Evolutionary conservation across 2,329 filamentous ascomycete species (phyloP).

Genomic region (Dichotomopilus funicola): DNA sequence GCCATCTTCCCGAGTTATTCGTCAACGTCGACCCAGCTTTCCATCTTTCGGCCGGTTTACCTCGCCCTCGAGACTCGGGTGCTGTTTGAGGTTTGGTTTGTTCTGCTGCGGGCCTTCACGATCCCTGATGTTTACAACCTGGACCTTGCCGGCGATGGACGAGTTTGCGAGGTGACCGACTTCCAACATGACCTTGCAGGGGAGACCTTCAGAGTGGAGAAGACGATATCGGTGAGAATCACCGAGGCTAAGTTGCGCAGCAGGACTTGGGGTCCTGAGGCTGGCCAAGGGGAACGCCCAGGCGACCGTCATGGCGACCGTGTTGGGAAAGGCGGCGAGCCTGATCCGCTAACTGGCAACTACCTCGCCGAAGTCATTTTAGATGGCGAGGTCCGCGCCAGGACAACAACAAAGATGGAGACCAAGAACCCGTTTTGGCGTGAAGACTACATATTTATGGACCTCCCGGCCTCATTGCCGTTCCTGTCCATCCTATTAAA

Average conservation of each 20-base stretch:
- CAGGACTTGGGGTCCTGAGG: slow-evolving; percentile 24
- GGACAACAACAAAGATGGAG: slow-evolving; percentile 64
- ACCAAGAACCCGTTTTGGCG: slow-evolving; percentile 76
- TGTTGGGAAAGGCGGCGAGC: slow-evolving; percentile 28
- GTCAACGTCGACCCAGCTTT: slow-evolving; percentile 62
- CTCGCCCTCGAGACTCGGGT: slow-evolving; percentile 79
- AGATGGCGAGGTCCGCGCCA: slow-evolving; percentile 70
- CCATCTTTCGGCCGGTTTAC: slow-evolving; percentile 81
- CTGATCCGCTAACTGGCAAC: slow-evolving; percentile 52
- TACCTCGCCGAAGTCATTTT: slow-evolving; percentile 75
- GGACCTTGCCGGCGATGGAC: slow-evolving; percentile 37
- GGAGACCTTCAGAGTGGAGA: slow-evolving; percentile 56
- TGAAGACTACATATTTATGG: slow-evolving; percentile 70
- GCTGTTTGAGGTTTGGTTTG: slow-evolving; percentile 97
- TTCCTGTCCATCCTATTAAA: slow-evolving; percentile 68
- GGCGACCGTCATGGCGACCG: slow-evolving; percentile 26
- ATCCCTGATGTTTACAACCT: slow-evolving; percentile 82
- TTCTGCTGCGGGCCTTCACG: slow-evolving; percentile 82
- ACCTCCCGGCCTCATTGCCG: slow-evolving; percentile 63
- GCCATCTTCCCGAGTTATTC: slow-evolving; percentile 94
- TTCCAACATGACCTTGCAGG: slow-evolving; percentile 35
- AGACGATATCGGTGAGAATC: slow-evolving; percentile 51
- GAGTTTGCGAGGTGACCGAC: slow-evolving; percentile 38
- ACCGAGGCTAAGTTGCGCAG: slow-evolving; percentile 56
- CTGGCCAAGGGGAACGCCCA: slow-evolving; percentile 28